These are phyloP conservation scores for Centella asiatica DNA, from an alignment of 129 eudicot species.

Conservation along the genomic window DNA sequence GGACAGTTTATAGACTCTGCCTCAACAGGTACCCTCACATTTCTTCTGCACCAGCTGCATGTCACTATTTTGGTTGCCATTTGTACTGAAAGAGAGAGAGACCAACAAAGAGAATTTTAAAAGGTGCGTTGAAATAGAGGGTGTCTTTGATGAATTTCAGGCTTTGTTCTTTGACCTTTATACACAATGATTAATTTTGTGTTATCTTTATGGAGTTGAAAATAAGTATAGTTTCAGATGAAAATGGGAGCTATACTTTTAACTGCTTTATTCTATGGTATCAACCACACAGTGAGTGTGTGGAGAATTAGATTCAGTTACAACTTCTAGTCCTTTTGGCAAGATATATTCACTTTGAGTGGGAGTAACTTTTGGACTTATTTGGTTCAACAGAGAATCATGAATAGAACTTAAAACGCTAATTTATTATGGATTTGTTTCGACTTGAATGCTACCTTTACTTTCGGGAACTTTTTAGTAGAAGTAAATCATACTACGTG, in stretches of 20 bases:
- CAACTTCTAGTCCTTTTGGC: background rate
- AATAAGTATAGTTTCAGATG: background rate
- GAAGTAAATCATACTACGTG: too few species aligned
- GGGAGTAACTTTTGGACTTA: background rate
- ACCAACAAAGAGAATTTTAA: background rate
- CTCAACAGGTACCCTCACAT: slow-evolving; percentile 27
- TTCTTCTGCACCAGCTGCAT: slow-evolving; percentile 44
- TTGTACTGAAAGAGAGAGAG: background rate
- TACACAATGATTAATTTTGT: slow-evolving; percentile 10
- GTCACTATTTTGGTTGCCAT: slow-evolving; percentile 34
- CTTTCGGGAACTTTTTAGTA: background rate
- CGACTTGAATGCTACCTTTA: too few species aligned
- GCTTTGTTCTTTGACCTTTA: slow-evolving; percentile 4
- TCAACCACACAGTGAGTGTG: background rate
- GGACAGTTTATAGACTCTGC: slow-evolving; percentile 38
- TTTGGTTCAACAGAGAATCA: too few species aligned
- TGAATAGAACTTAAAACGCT: too few species aligned
- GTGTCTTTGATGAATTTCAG: slow-evolving; percentile 3
- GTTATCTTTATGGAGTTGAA: background rate
- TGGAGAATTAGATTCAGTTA: slow-evolving; percentile 12
- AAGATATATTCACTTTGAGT: background rate
- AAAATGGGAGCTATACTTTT: background rate
- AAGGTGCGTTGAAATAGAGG: background rate
- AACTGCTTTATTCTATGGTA: background rate
- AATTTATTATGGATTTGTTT: too few species aligned